These are phyloP conservation scores for Rhizopogon vesiculosus DNA, from an alignment of 768 basidiomycete genomes.

Conservation along the genomic window DNA sequence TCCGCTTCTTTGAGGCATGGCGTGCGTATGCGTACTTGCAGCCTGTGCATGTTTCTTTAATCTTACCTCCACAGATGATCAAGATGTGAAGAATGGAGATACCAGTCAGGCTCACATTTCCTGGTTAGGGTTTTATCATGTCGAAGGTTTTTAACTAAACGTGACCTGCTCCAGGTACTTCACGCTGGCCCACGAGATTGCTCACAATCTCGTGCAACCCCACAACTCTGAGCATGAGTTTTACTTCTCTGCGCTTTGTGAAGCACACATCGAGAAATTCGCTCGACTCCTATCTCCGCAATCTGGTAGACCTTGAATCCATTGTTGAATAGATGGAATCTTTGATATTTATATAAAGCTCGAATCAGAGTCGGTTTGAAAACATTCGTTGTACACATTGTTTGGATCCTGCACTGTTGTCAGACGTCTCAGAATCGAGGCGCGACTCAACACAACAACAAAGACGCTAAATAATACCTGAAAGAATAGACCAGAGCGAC, in stretches of 20 bases:
- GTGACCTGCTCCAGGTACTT: slow-evolving; percentile 59
- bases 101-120: slow-evolving; percentile 68
- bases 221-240: slow-evolving; percentile 95
- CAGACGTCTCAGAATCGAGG: too few species aligned
- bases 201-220: slow-evolving; percentile 81
- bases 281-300: slow-evolving; percentile 23
- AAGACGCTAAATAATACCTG: too few species aligned
- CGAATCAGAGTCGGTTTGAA: too few species aligned
- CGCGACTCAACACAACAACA: too few species aligned
- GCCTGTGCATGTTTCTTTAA: neutral
- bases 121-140: slow-evolving; percentile 44
- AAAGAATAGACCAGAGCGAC: too few species aligned
- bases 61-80: slow-evolving; percentile 51
- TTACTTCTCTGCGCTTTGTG: slow-evolving; percentile 89
- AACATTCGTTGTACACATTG: too few species aligned
- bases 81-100: slow-evolving; percentile 50
- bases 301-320: neutral
- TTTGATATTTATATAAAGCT: neutral
- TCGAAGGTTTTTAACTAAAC: neutral
- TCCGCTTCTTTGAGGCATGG: slow-evolving; percentile 83
- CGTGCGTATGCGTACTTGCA: slow-evolving; percentile 47
- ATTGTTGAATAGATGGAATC: neutral
- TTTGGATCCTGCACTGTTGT: too few species aligned
- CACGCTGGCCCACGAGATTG: slow-evolving; percentile 88
- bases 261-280: slow-evolving; percentile 50